phyloP scores from a whole-genome alignment of 2,329 filamentous ascomycete species.

The Penicillium sp. region DNA sequence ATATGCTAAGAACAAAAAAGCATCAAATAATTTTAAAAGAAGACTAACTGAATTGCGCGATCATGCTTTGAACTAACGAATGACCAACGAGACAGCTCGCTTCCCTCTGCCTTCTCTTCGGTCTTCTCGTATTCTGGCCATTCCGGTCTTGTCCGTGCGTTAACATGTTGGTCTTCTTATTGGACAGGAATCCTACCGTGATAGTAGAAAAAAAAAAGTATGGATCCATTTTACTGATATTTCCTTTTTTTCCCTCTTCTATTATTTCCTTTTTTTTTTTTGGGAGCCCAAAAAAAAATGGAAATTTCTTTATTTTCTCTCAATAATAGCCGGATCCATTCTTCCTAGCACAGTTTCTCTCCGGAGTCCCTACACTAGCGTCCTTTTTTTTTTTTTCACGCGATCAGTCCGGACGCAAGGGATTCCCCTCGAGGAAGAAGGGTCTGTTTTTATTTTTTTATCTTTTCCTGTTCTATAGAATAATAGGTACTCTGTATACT shows the following conservation, averaged over 20 bases:
- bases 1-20: neutral
- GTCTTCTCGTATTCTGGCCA: slow-evolving; percentile 25
- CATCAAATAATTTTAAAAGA: neutral
- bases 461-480: neutral
- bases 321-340: slow-evolving; percentile 11
- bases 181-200: slow-evolving; percentile 18
- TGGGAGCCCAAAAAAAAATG: neutral
- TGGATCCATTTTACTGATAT: neutral
- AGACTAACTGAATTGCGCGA: neutral
- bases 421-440: slow-evolving; percentile 2
- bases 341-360: slow-evolving; percentile 11
- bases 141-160: slow-evolving; percentile 24
- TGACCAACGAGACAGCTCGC: slow-evolving; percentile 16
- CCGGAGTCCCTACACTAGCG: slow-evolving; percentile 13
- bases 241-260: neutral
- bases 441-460: slow-evolving; percentile 1
- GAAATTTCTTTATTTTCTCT: neutral
- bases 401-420: slow-evolving; percentile 7
- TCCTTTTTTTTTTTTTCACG: slow-evolving; percentile 6
- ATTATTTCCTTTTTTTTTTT: no score
- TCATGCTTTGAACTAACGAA: slow-evolving; percentile 12
- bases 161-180: slow-evolving; percentile 3
- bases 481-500: neutral
- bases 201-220: neutral
- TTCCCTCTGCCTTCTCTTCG: slow-evolving; percentile 20